Evolutionary conservation across 768 basidiomycete species (phyloP).

Genomic region (Suillus brevipes): DNA sequence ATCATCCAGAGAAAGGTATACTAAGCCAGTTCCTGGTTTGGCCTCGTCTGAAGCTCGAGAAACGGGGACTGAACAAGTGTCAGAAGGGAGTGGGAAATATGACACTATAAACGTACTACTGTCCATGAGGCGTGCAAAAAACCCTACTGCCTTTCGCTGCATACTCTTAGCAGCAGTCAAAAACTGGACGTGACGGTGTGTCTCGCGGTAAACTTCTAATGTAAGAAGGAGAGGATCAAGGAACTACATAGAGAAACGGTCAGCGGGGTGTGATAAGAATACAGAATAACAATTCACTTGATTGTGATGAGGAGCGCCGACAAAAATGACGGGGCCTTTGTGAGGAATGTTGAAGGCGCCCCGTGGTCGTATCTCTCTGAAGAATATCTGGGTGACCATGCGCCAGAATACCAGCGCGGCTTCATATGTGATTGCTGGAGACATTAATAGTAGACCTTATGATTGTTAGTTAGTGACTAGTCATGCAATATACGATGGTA

Average conservation of each 20-base stretch:
- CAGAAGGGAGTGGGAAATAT: conserved; percentile 10
- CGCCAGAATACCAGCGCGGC: conserved; percentile 83
- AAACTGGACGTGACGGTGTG: conserved; percentile 78
- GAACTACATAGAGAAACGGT: conserved; percentile 54
- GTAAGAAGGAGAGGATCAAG: conserved; percentile 86
- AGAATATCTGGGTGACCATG: conserved; percentile 88
- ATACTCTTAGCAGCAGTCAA: conserved; percentile 89
- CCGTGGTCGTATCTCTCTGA: conserved; percentile 91
- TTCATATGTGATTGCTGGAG: conserved; percentile 54
- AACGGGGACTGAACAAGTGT: conserved; percentile 72
- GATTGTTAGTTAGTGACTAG: conserved; percentile 10
- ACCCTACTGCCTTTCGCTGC: conserved; percentile 76
- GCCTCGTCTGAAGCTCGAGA: conserved; percentile 88
- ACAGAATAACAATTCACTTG: conserved; percentile 50
- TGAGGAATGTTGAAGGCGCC: conserved; percentile 93
- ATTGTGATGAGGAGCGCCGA: conserved; percentile 90
- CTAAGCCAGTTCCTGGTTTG: conserved; percentile 67
- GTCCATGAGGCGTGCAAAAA: conserved; percentile 79
- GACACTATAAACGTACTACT: conserved; percentile 60
- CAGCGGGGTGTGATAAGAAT: conserved; percentile 11
- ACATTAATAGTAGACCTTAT: conserved; percentile 12
- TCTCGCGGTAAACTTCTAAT: conserved; percentile 84
- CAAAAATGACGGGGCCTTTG: conserved; percentile 90
- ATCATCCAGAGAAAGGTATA: conserved; percentile 73
- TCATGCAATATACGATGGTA: conserved; percentile 11